Base-by-base conservation (phyloP, 169 alveolate genomes). In the Toxoplasma gondii region DNA sequence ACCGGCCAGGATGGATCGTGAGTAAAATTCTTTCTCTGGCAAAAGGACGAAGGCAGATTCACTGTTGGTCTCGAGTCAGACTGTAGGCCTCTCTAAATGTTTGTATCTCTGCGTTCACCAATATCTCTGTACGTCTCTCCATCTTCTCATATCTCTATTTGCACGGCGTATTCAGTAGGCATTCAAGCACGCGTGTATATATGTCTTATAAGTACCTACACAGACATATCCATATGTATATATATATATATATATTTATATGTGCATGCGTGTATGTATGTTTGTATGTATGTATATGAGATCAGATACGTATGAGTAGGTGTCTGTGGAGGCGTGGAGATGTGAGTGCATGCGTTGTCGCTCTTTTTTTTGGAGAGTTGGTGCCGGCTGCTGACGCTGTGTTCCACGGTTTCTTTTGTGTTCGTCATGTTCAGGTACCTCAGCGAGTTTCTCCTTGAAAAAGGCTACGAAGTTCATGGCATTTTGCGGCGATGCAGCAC, bases 1-100 rank as follows among this genome's bases (percentile, higher is more conserved):
- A 97, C 98, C 4, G 98, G 98, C 45, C 97, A 98, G 88, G 99
- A 98, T 70, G 99, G 99, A 74, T 96, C 98, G 78, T 93, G 38
- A 67, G 95, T 38, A n/a, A 12, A 27, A 43, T 31, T 10, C 81
- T 24, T 36, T 31, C 83, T n/a, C 7, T 10, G 5, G 41, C 2
- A 10, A 29, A 69, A 4, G 81, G 41, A 17, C 24, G 24, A 17
- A 58, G 16, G 24, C 24, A 58, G 16, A 58, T 58, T 16, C n/a
- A 17, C 16, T 58, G 24, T 16, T 58, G n/a, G n/a, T n/a, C n/a
- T n/a, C n/a, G n/a, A n/a, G n/a, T n/a, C n/a, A n/a, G n/a, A n/a
- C n/a, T n/a, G n/a, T n/a, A n/a, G n/a, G n/a, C n/a, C n/a, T n/a
- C n/a, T n/a, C n/a, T n/a, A n/a, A n/a, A n/a, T n/a, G n/a, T n/a